Percentiles rank a stretch among this genome's conserved stretches.
These are phyloP conservation scores for Candida tibetensis DNA, from an alignment of 805 yeast species.

Conservation along the genomic window DNA sequence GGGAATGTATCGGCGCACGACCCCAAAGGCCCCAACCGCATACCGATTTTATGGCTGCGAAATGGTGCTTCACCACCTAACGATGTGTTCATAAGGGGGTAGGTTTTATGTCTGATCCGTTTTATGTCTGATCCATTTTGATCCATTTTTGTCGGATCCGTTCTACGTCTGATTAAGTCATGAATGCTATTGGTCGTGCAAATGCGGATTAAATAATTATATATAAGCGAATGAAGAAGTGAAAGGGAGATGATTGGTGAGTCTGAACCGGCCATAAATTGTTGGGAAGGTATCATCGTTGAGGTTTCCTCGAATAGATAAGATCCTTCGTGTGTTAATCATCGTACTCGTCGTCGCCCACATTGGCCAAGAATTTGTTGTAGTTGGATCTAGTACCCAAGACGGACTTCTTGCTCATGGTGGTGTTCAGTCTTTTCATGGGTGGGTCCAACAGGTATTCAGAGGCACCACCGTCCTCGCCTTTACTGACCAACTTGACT, in stretches of 20 bases:
- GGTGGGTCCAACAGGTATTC: slow-evolving; percentile 7
- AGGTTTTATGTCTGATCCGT: too few species aligned
- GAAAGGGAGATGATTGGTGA: neutral
- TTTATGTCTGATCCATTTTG: too few species aligned
- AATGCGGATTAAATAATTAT: neutral
- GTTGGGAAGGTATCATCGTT: too few species aligned
- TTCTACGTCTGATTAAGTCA: too few species aligned
- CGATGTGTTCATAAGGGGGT: too few species aligned
- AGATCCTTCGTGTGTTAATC: too few species aligned
- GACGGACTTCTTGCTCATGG: slow-evolving; percentile 32
- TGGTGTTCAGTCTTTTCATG: slow-evolving; percentile 26
- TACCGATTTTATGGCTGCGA: too few species aligned
- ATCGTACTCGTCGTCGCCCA: slow-evolving; percentile 7
- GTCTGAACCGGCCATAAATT: too few species aligned
- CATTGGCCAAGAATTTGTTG: slow-evolving; percentile 36
- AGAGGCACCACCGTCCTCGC: slow-evolving; percentile 10
- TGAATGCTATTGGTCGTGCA: neutral
- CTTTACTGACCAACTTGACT: slow-evolving; percentile 23
- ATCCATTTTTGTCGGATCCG: too few species aligned
- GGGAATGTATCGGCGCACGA: neutral
- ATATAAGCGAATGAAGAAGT: neutral
- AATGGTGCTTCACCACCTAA: too few species aligned
- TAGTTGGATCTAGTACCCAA: slow-evolving; percentile 41
- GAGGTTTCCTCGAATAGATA: too few species aligned
- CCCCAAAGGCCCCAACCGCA: too few species aligned